Percentiles rank a stretch among this genome's conserved stretches.
phyloP scores from a whole-genome alignment of 108 stramenopile species.

The Nannochloropsis oceanica region DNA sequence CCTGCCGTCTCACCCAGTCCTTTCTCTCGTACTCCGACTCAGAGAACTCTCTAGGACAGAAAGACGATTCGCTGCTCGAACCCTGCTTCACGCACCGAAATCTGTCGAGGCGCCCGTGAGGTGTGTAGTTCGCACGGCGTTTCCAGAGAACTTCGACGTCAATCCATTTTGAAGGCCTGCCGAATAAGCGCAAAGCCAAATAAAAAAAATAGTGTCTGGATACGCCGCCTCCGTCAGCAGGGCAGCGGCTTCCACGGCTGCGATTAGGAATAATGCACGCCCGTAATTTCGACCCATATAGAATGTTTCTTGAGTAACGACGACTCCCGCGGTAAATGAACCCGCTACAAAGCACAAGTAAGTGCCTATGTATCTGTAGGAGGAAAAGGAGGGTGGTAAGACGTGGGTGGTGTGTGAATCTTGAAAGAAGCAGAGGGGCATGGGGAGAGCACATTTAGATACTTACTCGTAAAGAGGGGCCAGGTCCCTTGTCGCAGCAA shows the following conservation, averaged over 20 bases:
- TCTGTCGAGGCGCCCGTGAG: not conserved
- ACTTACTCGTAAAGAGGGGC: not conserved
- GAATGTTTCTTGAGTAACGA: not conserved
- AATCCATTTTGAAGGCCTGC: not conserved
- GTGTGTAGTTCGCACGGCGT: not conserved
- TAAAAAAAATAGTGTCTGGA: not conserved
- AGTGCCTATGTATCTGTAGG: not conserved
- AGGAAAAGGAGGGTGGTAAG: too few relatives aligned
- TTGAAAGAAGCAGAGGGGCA: too few relatives aligned
- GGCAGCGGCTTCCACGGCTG: not conserved
- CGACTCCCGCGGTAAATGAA: not conserved
- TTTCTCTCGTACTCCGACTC: too few relatives aligned
- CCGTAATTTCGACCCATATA: not conserved
- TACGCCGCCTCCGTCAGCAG: not conserved
- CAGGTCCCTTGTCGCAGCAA: not conserved
- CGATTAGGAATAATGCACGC: not conserved
- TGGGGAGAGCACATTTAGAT: too few relatives aligned
- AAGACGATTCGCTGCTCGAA: too few relatives aligned
- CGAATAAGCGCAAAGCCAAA: not conserved
- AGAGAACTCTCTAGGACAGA: too few relatives aligned
- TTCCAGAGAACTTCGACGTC: not conserved
- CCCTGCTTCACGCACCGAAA: too few relatives aligned
- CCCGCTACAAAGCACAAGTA: not conserved
- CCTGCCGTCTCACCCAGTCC: too few relatives aligned
- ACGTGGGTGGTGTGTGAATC: too few relatives aligned